Evolutionary conservation across 768 basidiomycete genomes (phyloP).

Genomic region (Porphyrellus cyaneotinctus): DNA sequence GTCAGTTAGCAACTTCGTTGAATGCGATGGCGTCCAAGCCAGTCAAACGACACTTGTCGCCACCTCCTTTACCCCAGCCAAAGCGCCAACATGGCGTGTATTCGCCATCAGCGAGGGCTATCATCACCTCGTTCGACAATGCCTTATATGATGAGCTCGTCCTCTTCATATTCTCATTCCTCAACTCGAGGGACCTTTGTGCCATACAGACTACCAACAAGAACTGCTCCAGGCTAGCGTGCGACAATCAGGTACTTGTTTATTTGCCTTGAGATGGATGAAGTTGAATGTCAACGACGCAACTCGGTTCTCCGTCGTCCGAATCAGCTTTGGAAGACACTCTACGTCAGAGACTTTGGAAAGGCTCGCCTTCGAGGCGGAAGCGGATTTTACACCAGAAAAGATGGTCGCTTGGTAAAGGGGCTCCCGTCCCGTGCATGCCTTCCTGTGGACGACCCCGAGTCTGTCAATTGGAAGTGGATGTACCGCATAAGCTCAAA

Average conservation of each 20-base stretch:
- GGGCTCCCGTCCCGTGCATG: conserved; percentile 52
- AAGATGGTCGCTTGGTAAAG: conserved; percentile 56
- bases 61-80: conserved; percentile 46
- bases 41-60: conserved; percentile 49
- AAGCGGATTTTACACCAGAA: conserved; percentile 53
- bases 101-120: conserved; percentile 9
- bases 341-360: conserved; percentile 64
- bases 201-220: conserved; percentile 54
- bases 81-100: conserved; percentile 47
- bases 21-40: conserved; percentile 33
- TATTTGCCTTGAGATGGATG: conserved; percentile 2
- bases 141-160: conserved; percentile 74
- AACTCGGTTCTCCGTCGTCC: conserved; percentile 3
- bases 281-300: conserved; percentile 14
- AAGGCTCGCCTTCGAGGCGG: conserved; percentile 64
- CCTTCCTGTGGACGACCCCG: conserved; percentile 25
- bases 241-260: conserved; percentile 56
- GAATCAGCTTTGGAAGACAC: conserved; percentile 58
- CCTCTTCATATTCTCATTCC: conserved; percentile 67
- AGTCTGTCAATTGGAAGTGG: conserved; percentile 67
- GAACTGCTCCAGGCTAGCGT: conserved; percentile 63
- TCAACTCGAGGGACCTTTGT: conserved; percentile 67
- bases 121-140: conserved; percentile 44
- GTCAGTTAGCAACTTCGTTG: background rate
- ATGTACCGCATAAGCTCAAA: conserved; percentile 84